These are phyloP conservation scores for Pezicula carpinea DNA, from an alignment of 2,329 filamentous ascomycete species.

Conservation along the genomic window DNA sequence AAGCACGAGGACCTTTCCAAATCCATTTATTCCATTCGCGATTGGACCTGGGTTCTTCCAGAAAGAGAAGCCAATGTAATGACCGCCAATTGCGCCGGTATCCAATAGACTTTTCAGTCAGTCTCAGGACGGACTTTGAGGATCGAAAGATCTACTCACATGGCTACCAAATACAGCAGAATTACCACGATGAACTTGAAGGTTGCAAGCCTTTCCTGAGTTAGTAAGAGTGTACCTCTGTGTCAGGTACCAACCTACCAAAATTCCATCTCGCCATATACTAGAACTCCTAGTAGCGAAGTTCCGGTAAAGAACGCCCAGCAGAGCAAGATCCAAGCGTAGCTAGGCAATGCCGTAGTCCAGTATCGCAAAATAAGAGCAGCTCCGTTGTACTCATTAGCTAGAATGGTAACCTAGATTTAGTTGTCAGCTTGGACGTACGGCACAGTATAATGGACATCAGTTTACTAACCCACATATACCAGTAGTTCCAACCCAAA, in stretches of 20 bases:
- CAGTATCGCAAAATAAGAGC: slow-evolving; percentile 78
- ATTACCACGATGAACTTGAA: slow-evolving; percentile 4
- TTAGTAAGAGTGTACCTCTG: slow-evolving; percentile 46
- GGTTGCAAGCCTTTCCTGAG: slow-evolving; percentile 58
- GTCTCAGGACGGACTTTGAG: neutral
- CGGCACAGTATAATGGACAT: no score
- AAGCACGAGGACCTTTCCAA: slow-evolving; percentile 41
- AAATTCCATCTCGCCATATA: slow-evolving; percentile 52
- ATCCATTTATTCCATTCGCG: slow-evolving; percentile 41
- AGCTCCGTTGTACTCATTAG: slow-evolving; percentile 78
- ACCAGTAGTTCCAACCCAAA: slow-evolving; percentile 46
- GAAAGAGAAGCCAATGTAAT: slow-evolving; percentile 45
- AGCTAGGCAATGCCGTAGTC: slow-evolving; percentile 36
- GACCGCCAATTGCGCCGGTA: slow-evolving; percentile 41
- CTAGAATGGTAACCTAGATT: slow-evolving; percentile 69
- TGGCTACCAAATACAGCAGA: neutral
- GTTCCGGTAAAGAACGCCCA: slow-evolving; percentile 38
- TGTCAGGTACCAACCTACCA: slow-evolving; percentile 37
- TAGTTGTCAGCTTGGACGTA: neutral
- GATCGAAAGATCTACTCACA: neutral
- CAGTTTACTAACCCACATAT: slow-evolving; percentile 19
- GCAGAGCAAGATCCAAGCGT: slow-evolving; percentile 42
- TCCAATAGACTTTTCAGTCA: slow-evolving; percentile 36
- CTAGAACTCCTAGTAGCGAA: slow-evolving; percentile 35
- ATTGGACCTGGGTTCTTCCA: slow-evolving; percentile 39